Base-by-base conservation (phyloP, 1,284 basidiomycete species). In the Rhodotorula sp. region DNA sequence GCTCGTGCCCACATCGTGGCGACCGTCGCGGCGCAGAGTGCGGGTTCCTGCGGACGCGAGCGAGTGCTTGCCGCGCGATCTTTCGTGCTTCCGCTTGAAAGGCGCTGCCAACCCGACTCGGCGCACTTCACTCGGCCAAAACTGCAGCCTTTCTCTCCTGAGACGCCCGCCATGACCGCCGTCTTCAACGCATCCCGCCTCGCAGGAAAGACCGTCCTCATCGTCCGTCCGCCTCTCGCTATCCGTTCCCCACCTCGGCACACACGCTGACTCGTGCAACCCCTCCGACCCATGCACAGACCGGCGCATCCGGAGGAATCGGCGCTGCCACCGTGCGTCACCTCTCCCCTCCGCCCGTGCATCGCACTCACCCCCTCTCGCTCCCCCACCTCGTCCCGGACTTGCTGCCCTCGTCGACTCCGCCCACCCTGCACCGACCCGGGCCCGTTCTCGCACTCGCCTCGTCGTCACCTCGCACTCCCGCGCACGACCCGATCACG, bases 151-250 rank as follows among this genome's bases (percentile, higher is more conserved):
- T n/a, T n/a, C 13, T 12, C 52, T 61, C 34, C 53, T n/a, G 34
- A 27, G 46, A 25, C 42, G 17, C 14, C 17, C 27, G 63, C 45
- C 7, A 73, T 73, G 72, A 50, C 72, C 0, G 55, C 46, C 45
- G 60, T 73, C 42, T 74, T 74, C 62, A 66, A 63, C 10, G 54
- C 69, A 1, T 50, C 68, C 10, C 70, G 75, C n/a, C 64, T 76
- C 23, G 71, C 69, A 0, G 73, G 70, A 80, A 93, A 94, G 84
- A 93, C 88, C 17, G 90, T 95, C 70, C 86, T 96, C 65, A 85
- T 95, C 71, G 70, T 66, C 2, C 25, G 70, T 53, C 45, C 13
- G 7, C 27, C 46, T 60, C 41, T 17, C 13, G 19, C 19, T 41
- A 34, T 14, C 53, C 8, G 16, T 16, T 46, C 64, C 49, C 59